Percentiles rank a stretch among this genome's conserved stretches.
Evolutionary conservation across 768 basidiomycete species (phyloP).

Genomic region (Russula foetens): DNA sequence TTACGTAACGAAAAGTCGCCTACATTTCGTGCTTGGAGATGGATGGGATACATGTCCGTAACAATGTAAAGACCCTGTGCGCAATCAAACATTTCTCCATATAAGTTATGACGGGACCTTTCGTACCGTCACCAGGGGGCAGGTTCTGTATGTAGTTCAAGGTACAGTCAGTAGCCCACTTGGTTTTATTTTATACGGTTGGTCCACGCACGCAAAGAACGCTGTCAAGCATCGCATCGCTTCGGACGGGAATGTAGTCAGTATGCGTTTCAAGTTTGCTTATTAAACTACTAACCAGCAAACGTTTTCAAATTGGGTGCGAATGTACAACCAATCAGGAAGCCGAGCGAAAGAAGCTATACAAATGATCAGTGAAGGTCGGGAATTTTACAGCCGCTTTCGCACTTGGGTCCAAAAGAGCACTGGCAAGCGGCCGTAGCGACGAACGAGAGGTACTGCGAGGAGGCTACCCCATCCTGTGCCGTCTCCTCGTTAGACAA

Average conservation of each 20-base stretch:
- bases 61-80: slow-evolving; percentile 49
- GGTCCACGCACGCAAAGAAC: slow-evolving; percentile 35
- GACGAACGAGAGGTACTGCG: slow-evolving; percentile 56
- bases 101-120: not conserved
- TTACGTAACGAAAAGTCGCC: not conserved
- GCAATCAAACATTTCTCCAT: not conserved
- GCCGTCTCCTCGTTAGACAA: not conserved
- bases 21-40: slow-evolving; percentile 58
- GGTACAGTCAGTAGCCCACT: not conserved
- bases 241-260: slow-evolving; percentile 19
- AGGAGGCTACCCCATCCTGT: slow-evolving; percentile 53
- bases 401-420: slow-evolving; percentile 65
- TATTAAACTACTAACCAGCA: slow-evolving; percentile 36
- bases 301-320: slow-evolving; percentile 50
- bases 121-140: slow-evolving; percentile 49
- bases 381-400: not conserved
- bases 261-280: not conserved
- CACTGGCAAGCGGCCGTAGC: slow-evolving; percentile 57
- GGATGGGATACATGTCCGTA: slow-evolving; percentile 61
- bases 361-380: not conserved
- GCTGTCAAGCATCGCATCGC: slow-evolving; percentile 53
- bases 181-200: not conserved
- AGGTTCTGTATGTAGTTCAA: slow-evolving; percentile 30
- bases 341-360: slow-evolving; percentile 48
- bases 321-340: slow-evolving; percentile 51